Evolutionary conservation across 2,329 filamentous ascomycete species (phyloP).

Genomic region (Cladobotryum protrusum): DNA sequence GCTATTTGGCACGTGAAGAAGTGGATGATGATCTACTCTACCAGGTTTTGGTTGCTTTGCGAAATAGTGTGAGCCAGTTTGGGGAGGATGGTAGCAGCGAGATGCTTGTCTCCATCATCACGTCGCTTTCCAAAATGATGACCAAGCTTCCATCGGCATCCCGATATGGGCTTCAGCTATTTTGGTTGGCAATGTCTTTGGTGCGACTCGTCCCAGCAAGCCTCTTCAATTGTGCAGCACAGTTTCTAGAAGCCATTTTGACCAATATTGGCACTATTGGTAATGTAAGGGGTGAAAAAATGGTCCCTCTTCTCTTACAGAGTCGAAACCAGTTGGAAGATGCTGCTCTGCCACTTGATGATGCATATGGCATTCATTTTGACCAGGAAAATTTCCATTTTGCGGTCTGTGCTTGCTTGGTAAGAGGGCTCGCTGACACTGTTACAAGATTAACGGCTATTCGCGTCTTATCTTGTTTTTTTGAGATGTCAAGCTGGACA

Average conservation of each 20-base stretch:
- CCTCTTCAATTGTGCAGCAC: slow-evolving; percentile 60
- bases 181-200: slow-evolving; percentile 64
- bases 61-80: slow-evolving; percentile 59
- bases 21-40: slow-evolving; percentile 67
- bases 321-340: slow-evolving; percentile 56
- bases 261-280: slow-evolving; percentile 57
- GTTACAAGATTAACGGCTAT: slow-evolving; percentile 53
- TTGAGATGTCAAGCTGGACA: slow-evolving; percentile 33
- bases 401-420: slow-evolving; percentile 57
- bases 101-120: slow-evolving; percentile 63
- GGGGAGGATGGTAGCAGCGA: slow-evolving; percentile 59
- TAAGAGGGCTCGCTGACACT: slow-evolving; percentile 57
- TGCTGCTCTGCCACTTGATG: slow-evolving; percentile 55
- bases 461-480: slow-evolving; percentile 55
- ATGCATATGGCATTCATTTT: slow-evolving; percentile 61
- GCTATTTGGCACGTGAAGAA: slow-evolving; percentile 63
- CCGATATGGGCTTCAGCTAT: slow-evolving; percentile 61
- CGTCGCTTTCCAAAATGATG: slow-evolving; percentile 65
- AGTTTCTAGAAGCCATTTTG: slow-evolving; percentile 58
- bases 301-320: slow-evolving; percentile 55
- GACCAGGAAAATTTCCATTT: slow-evolving; percentile 60
- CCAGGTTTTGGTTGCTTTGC: slow-evolving; percentile 62
- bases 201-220: slow-evolving; percentile 56
- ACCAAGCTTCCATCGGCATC: slow-evolving; percentile 60
- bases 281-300: slow-evolving; percentile 52